Percentiles rank a stretch among this genome's conserved stretches.
These are phyloP conservation scores for Letharia lupina DNA, from an alignment of 495 filamentous ascomycete species.

Conservation along the genomic window DNA sequence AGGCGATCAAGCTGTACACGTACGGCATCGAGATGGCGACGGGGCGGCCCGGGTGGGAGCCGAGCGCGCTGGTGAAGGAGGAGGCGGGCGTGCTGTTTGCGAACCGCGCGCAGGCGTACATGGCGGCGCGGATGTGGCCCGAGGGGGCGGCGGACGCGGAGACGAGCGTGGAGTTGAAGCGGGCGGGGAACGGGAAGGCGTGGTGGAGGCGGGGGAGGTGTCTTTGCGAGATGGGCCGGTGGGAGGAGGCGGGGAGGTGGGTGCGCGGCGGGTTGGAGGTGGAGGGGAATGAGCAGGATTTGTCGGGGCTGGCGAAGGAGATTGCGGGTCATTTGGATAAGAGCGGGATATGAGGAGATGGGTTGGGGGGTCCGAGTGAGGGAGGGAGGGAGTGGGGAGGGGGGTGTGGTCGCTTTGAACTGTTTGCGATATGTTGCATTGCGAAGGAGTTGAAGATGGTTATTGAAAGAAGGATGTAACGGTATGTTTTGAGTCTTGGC, in stretches of 20 bases:
- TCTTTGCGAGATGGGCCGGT: conserved; percentile 81
- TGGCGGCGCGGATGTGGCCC: conserved; percentile 68
- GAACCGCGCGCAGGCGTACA: conserved; percentile 86
- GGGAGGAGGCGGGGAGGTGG: conserved; percentile 72
- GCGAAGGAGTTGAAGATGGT: neutral
- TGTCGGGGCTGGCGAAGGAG: conserved; percentile 60
- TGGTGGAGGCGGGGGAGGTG: conserved; percentile 83
- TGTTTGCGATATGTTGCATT: neutral
- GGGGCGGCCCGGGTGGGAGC: conserved; percentile 78
- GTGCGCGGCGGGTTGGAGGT: conserved; percentile 69
- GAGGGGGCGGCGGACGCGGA: conserved; percentile 80
- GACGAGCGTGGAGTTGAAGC: conserved; percentile 81
- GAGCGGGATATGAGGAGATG: neutral
- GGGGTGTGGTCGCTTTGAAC: neutral
- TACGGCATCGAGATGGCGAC: conserved; percentile 83
- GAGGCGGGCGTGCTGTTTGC: conserved; percentile 71
- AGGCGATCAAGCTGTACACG: conserved; percentile 73
- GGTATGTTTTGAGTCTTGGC: neutral
- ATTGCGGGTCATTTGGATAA: conserved; percentile 43
- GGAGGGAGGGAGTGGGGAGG: neutral
- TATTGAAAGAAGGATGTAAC: neutral
- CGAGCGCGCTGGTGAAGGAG: conserved; percentile 67
- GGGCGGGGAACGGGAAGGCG: conserved; percentile 79
- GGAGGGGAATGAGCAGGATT: conserved; percentile 63
- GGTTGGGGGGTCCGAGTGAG: neutral